Base-by-base conservation (phyloP, 2,329 filamentous ascomycete species). In the Phoma herbarum region DNA sequence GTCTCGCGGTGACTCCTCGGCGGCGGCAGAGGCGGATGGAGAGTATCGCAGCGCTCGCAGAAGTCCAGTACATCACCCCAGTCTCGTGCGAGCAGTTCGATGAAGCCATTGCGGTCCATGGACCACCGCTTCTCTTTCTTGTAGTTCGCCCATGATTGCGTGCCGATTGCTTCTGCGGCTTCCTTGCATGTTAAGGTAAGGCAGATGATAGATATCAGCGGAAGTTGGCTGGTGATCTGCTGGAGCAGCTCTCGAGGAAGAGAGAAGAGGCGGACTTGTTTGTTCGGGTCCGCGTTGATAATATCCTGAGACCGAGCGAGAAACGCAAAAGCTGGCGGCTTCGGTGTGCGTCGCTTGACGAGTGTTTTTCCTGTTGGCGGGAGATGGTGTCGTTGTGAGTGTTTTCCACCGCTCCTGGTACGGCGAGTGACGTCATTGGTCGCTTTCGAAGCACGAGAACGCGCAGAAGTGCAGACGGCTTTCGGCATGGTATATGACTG, bases 151-250 rank as follows among this genome's bases (percentile, higher is more conserved):
- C 43, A 53, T 9, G 43, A 54, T 8, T 29, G 4, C n/a, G 51
- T 54, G 1, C 51, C 51, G 18, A 47, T 18, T 7, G 26, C 12
- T 33, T 41, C 43, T n/a, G 33, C 51, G 8, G 51, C 43, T 29
- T 47, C 31, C 25, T 54, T 46, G 25, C 51, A 54, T 3, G 43
- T 42, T 11, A 54, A n/a, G 4, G 51, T 47, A 3, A 54, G 23
- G 10, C 25, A 54, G 3, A 47, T 47, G 1, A 33, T 18, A 6
- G 51, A 53, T 14, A 41, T 26, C 8, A 54, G 25, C 2, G 51
- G 51, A 20, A 53, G 42, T 11, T 53, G 9, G 25, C n/a, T 12
- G 3, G 51, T n/a, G n/a, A 53, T 46, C 4, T 39, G 42, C 51
- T 46, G n/a, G 11, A 53, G 23, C 22, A 53, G 22, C 14, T 45